These are phyloP conservation scores for Furcasterigmium sp. DNA, from an alignment of 2,329 filamentous ascomycete species.

Conservation along the genomic window DNA sequence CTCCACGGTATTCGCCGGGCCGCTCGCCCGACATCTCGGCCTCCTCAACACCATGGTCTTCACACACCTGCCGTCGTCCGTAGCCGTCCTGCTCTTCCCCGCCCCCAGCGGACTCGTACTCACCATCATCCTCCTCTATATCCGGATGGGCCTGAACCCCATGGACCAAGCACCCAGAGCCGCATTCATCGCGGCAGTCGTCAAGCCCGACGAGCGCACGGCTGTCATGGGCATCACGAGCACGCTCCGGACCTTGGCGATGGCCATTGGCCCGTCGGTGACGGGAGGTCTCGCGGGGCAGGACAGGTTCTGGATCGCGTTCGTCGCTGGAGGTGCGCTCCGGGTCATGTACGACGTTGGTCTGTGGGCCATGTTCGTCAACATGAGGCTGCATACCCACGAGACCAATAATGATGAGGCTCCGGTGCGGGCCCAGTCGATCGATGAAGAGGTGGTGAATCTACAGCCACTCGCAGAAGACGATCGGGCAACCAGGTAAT, in stretches of 20 bases:
- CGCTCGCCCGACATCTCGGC: slow-evolving; percentile 51
- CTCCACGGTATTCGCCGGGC: slow-evolving; percentile 51
- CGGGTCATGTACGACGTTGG: slow-evolving; percentile 49
- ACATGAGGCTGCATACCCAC: background rate
- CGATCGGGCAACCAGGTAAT: too few species aligned
- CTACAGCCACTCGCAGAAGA: too few species aligned
- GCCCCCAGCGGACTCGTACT: slow-evolving; percentile 43
- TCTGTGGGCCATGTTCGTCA: background rate
- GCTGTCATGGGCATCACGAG: slow-evolving; percentile 68
- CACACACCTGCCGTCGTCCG: slow-evolving; percentile 56
- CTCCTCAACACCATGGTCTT: slow-evolving; percentile 62
- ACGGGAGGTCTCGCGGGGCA: slow-evolving; percentile 50
- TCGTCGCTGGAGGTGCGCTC: slow-evolving; percentile 48
- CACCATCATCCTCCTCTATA: slow-evolving; percentile 49
- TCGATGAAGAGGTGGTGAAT: background rate
- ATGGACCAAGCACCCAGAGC: slow-evolving; percentile 63
- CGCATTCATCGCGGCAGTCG: slow-evolving; percentile 62
- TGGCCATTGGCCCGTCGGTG: slow-evolving; percentile 46
- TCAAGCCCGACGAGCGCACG: slow-evolving; percentile 62
- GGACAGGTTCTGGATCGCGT: slow-evolving; percentile 56
- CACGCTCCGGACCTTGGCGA: slow-evolving; percentile 60
- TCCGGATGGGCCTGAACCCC: slow-evolving; percentile 54
- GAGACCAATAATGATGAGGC: background rate
- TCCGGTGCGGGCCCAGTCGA: background rate
- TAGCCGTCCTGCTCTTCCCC: slow-evolving; percentile 56